Percentiles rank a stretch among this genome's conserved stretches.
These are phyloP conservation scores for Capillidium heterosporum DNA, from an alignment of 371 early-diverging fungal species.

Conservation along the genomic window DNA sequence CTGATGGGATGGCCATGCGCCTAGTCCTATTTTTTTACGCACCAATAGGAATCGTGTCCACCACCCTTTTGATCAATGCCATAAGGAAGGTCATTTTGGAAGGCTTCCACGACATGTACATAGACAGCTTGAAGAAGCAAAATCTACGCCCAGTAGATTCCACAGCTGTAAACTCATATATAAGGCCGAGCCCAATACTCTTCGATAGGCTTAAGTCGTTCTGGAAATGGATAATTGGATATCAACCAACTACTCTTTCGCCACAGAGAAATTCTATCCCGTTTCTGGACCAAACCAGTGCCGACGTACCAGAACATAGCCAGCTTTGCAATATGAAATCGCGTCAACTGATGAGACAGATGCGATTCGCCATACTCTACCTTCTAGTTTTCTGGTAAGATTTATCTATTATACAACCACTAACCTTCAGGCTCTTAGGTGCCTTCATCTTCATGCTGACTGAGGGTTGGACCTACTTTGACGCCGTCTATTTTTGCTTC, in stretches of 20 bases:
- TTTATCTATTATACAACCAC: too few species aligned
- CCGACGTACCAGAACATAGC: neutral
- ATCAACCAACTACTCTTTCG: neutral
- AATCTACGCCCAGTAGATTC: too few species aligned
- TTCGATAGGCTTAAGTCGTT: neutral
- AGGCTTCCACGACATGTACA: neutral
- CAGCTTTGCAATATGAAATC: neutral
- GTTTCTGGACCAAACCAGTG: neutral
- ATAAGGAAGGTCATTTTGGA: constrained; percentile 1
- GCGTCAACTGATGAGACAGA: neutral
- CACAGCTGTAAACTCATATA: too few species aligned
- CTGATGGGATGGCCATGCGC: neutral
- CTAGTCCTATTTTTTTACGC: constrained; percentile 4
- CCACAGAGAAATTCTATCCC: neutral
- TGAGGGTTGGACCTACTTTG: constrained; percentile 6
- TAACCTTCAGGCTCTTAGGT: constrained; percentile 4
- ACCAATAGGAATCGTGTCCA: constrained; percentile 2
- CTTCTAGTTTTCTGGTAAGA: constrained; percentile 5
- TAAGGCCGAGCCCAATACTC: too few species aligned
- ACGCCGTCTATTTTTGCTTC: constrained; percentile 7
- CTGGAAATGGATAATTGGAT: neutral
- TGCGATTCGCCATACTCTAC: neutral
- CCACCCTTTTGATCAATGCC: neutral
- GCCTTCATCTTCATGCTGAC: neutral
- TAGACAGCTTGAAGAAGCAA: neutral